Conservation (phyloP, 163 green algal genomes). For the Chlorella variabilis region DNA sequence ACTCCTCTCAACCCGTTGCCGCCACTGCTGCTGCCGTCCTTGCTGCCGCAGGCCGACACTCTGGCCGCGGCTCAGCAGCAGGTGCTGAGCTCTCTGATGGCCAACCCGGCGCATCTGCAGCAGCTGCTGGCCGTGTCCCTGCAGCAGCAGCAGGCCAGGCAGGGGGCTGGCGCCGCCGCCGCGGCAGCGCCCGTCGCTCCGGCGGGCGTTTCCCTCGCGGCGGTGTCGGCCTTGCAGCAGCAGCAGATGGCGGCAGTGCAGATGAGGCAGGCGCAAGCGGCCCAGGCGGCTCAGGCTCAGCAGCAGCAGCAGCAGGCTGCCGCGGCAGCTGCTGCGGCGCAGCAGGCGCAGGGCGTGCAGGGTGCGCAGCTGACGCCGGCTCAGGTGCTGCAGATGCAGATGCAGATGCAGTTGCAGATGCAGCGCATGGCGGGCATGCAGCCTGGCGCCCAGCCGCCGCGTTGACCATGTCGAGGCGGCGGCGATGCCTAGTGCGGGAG, state of each 20-base stretch:
- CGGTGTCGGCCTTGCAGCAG: constrained; percentile 11
- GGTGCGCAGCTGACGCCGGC: background rate
- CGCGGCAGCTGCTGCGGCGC: background rate
- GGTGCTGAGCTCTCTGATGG: constrained; percentile 14
- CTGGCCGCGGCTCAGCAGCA: constrained; percentile 27
- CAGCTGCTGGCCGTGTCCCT: constrained; percentile 22
- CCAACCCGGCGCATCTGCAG: constrained; percentile 19
- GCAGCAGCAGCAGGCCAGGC: constrained; percentile 11
- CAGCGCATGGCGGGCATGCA: background rate
- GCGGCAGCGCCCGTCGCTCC: background rate
- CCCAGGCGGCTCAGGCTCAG: background rate
- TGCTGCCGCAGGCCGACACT: background rate
- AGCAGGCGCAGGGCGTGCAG: background rate
- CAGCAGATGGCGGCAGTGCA: constrained; percentile 4
- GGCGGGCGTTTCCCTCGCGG: background rate
- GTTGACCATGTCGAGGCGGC: too few relatives aligned
- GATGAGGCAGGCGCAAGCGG: background rate
- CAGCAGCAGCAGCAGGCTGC: constrained; percentile 26
- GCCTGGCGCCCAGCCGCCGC: background rate
- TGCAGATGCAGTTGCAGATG: too few relatives aligned
- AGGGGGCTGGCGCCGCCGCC: background rate
- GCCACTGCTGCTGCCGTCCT: too few relatives aligned
- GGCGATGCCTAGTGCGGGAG: background rate
- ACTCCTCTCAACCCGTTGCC: background rate
- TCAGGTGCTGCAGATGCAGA: background rate